These are phyloP conservation scores for Trichophyton verrucosum DNA, from an alignment of 2,329 filamentous ascomycete species.

Conservation along the genomic window DNA sequence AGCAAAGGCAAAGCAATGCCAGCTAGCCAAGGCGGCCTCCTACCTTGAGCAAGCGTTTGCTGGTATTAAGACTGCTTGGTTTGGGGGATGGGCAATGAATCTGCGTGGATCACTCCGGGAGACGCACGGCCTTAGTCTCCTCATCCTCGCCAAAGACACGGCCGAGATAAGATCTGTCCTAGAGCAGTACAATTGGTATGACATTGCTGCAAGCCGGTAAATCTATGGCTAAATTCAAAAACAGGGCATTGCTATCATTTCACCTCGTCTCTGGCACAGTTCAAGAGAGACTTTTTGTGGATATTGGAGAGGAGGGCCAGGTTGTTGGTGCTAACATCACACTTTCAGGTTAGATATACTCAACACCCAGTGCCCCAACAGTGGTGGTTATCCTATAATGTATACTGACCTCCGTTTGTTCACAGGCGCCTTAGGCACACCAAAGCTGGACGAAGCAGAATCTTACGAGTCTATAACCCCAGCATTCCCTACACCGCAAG, in stretches of 20 bases:
- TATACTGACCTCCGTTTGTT: neutral
- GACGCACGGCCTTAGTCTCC: neutral
- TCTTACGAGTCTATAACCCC: slow-evolving; percentile 8
- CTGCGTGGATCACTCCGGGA: neutral
- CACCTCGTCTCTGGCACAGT: neutral
- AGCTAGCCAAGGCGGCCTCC: slow-evolving; percentile 8
- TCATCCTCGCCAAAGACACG: neutral
- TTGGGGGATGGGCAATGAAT: neutral
- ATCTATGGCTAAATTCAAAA: neutral
- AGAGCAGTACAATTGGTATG: neutral
- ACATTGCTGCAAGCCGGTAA: too few relatives aligned
- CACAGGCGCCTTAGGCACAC: neutral
- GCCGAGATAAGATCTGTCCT: neutral
- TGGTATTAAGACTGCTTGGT: neutral
- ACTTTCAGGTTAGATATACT: neutral
- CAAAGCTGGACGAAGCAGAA: neutral
- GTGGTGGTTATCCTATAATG: neutral
- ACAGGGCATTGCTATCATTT: neutral
- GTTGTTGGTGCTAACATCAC: neutral
- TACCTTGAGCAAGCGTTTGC: neutral
- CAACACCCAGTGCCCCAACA: neutral
- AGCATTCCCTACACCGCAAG: slow-evolving; percentile 8
- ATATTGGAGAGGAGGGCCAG: neutral
- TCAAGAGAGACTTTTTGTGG: neutral
- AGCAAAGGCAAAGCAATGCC: slow-evolving; percentile 1